Conservation (phyloP, 495 filamentous ascomycete genomes). For the Cercophora scortea region DNA sequence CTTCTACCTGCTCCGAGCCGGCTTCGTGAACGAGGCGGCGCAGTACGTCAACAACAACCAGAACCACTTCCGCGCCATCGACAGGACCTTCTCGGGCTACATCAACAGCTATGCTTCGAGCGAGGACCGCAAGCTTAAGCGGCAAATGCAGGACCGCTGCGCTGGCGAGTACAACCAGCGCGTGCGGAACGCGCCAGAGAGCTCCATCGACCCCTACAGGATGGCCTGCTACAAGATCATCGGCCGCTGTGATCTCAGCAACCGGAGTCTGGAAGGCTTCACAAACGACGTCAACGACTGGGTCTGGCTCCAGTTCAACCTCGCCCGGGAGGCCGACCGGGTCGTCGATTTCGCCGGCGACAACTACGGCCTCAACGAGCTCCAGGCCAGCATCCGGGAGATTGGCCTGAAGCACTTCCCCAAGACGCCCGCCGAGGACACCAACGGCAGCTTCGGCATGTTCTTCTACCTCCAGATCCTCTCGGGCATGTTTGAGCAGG, state of each 20-base stretch:
- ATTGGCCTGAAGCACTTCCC: constrained; percentile 86
- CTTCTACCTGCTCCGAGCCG: constrained; percentile 84
- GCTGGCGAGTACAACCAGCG: constrained; percentile 83
- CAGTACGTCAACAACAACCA: constrained; percentile 75
- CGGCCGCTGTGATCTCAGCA: constrained; percentile 81
- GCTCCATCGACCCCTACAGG: constrained; percentile 86
- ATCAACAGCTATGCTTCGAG: constrained; percentile 70
- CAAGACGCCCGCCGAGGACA: constrained; percentile 55
- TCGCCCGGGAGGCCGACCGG: constrained; percentile 80
- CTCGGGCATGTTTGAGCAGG: constrained; percentile 91
- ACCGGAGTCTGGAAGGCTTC: constrained; percentile 71
- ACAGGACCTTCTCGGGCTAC: constrained; percentile 84
- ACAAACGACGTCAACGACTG: constrained; percentile 83
- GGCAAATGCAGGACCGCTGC: constrained; percentile 76
- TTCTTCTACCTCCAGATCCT: constrained; percentile 89
- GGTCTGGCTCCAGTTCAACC: constrained; percentile 93
- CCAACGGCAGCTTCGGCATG: constrained; percentile 70
- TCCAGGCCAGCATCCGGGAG: constrained; percentile 74
- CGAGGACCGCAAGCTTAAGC: constrained; percentile 61
- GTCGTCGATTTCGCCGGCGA: constrained; percentile 79
- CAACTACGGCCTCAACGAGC: constrained; percentile 77
- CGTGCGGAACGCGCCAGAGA: constrained; percentile 71
- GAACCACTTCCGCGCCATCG: constrained; percentile 74
- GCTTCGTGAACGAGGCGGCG: constrained; percentile 74
- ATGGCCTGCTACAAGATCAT: constrained; percentile 98